Percentiles rank a stretch among this genome's conserved stretches.
Evolutionary conservation across 495 filamentous ascomycete genomes (phyloP).

Genomic region (Penicillium psychrofluorescens): DNA sequence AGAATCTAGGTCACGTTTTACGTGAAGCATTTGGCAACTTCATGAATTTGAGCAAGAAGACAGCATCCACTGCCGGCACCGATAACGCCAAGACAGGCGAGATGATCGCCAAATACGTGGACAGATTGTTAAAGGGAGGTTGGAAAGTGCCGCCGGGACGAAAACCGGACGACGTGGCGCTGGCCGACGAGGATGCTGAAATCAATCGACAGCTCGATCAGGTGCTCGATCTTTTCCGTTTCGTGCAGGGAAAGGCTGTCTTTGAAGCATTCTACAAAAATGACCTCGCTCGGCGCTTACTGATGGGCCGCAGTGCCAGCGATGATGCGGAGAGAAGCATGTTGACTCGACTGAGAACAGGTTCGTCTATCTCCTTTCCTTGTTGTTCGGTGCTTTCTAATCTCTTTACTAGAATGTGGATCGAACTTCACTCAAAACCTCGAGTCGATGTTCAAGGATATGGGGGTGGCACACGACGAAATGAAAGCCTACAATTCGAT

Average conservation of each 20-base stretch:
- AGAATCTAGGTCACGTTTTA: conserved; percentile 64
- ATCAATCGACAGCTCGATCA: conserved; percentile 85
- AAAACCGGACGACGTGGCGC: conserved; percentile 38
- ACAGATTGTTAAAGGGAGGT: conserved; percentile 79
- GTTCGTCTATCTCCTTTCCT: conserved; percentile 23
- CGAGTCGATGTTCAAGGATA: conserved; percentile 98
- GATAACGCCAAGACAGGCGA: conserved; percentile 91
- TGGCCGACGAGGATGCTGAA: conserved; percentile 83
- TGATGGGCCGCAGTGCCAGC: conserved; percentile 87
- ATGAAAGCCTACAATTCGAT: conserved; percentile 66
- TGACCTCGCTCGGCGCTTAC: conserved; percentile 78
- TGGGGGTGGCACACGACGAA: conserved; percentile 81
- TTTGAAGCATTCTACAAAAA: conserved; percentile 99
- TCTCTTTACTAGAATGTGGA: conserved; percentile 62
- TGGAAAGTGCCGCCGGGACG: conserved; percentile 58
- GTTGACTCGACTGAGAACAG: conserved; percentile 79
- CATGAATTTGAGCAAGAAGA: conserved; percentile 77
- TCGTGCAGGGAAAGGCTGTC: conserved; percentile 93
- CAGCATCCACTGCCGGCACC: conserved; percentile 58
- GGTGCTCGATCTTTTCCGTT: conserved; percentile 88
- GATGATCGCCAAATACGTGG: conserved; percentile 97
- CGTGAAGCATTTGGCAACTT: conserved; percentile 80
- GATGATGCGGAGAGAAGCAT: conserved; percentile 94
- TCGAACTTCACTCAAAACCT: conserved; percentile 91
- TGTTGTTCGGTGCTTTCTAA: conserved; percentile 1